phyloP scores from a whole-genome alignment of 768 basidiomycete genomes.

The Pulveroboletus sp. region DNA sequence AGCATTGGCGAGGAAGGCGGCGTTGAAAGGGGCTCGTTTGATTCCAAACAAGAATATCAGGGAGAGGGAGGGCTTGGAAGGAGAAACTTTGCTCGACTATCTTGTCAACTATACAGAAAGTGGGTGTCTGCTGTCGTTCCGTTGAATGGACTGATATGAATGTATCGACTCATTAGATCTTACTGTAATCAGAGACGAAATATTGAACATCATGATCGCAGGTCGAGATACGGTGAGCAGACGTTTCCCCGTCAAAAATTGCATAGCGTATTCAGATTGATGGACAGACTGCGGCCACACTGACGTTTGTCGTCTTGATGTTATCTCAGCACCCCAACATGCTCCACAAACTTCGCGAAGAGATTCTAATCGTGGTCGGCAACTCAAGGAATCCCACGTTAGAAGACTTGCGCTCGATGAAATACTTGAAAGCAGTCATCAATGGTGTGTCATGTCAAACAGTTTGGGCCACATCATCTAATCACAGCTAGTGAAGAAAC shows the following conservation, averaged over 20 bases:
- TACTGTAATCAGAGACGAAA: conserved; percentile 32
- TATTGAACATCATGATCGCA: conserved; percentile 35
- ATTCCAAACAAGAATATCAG: conserved; percentile 6
- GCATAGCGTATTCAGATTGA: not conserved
- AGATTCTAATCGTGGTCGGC: conserved; percentile 28
- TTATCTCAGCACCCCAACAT: conserved; percentile 28
- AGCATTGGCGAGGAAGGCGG: conserved; percentile 39
- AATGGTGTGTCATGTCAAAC: conserved; percentile 20
- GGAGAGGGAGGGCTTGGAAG: conserved; percentile 16
- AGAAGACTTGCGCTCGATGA: conserved; percentile 34
- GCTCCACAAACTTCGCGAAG: conserved; percentile 27
- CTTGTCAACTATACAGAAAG: conserved; percentile 30
- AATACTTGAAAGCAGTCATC: conserved; percentile 38
- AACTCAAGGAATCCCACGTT: conserved; percentile 25
- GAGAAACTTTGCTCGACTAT: conserved; percentile 28
- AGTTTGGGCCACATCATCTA: not conserved
- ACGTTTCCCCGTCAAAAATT: not conserved
- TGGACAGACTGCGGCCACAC: conserved; percentile 26
- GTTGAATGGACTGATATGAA: not conserved
- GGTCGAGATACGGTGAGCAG: conserved; percentile 31
- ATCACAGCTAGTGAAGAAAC: conserved; percentile 22
- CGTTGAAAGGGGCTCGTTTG: conserved; percentile 18
- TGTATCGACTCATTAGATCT: conserved; percentile 20
- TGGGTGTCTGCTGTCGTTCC: not conserved
- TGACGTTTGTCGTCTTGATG: conserved; percentile 29